Conservation (phyloP, 371 early-diverging fungal species). For the Rhizomucor pusillus region DNA sequence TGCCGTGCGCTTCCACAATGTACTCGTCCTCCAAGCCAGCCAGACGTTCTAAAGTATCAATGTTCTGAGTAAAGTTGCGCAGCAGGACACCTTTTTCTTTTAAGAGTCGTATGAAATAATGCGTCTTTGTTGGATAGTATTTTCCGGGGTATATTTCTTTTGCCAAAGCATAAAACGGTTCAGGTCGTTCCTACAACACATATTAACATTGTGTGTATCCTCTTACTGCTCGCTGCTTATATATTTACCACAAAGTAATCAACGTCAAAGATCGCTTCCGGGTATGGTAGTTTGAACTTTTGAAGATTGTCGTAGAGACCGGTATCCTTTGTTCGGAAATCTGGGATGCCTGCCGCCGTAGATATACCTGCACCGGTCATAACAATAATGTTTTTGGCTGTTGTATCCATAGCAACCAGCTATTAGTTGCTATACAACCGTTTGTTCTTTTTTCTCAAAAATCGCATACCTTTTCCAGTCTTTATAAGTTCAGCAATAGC, state of each 20-base stretch:
- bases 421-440: background rate
- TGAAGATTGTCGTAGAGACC: slow-evolving; percentile 91
- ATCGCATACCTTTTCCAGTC: slow-evolving; percentile 21
- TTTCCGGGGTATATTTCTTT: slow-evolving; percentile 90
- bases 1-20: slow-evolving; percentile 94
- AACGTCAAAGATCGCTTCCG: slow-evolving; percentile 94
- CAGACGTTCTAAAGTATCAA: slow-evolving; percentile 90
- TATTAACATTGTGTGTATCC: background rate
- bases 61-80: slow-evolving; percentile 93
- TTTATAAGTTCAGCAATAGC: slow-evolving; percentile 29
- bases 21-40: slow-evolving; percentile 72
- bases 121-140: slow-evolving; percentile 80
- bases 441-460: background rate
- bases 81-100: slow-evolving; percentile 71
- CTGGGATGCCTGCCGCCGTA: slow-evolving; percentile 89
- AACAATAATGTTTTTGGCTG: slow-evolving; percentile 80
- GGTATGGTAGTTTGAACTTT: slow-evolving; percentile 83
- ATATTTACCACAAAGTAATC: slow-evolving; percentile 72
- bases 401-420: background rate
- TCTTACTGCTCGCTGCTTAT: background rate
- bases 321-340: slow-evolving; percentile 89
- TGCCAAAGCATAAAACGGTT: slow-evolving; percentile 88
- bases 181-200: slow-evolving; percentile 61
- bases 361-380: slow-evolving; percentile 97
- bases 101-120: slow-evolving; percentile 82